Base-by-base conservation (phyloP, 1,284 basidiomycete species). In the Psilocybe mexicana region DNA sequence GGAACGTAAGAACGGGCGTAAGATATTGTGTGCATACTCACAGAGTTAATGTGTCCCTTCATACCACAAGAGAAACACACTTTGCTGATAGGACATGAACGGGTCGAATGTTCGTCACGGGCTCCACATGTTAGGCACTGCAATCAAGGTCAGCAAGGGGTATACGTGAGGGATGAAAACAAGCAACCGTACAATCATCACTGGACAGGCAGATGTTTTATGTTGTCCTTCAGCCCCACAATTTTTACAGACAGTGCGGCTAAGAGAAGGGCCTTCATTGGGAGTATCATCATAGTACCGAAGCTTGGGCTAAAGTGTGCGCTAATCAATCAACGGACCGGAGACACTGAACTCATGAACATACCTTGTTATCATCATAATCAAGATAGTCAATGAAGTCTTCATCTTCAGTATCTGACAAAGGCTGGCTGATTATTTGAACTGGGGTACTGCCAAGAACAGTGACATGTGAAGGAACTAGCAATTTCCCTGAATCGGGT, bases 121-220 rank as follows among this genome's bases (percentile, higher is more conserved):
- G 83, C 91, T 53, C 94, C 94, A 67, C 94, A 97, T 8, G 90
- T 93, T 33, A 92, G 73, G 70, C 94, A 97, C 93, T 96, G 47
- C 60, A 52, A 12, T 48, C 43, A 54, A 48, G 43, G 35, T 57
- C 47, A 48, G 54, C 47, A 14, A 11, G 14, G 51, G 49, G 8
- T 24, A 36, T 25, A 5, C 8, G 47, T 57, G 43, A 26, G 30
- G 25, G 44, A 55, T 30, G 53, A 28, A 55, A 54, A 50, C 61
- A 38, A 10, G 14, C 26, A 44, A 24, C 76, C 86, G 68, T 61
- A 92, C 89, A 65, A 92, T 88, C 58, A 82, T 70, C 30, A 88
- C 77, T n/a, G 81, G 76, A 69, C 89, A 92, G 23, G 84, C 79
- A 26, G 72, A 76, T 1, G 86, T 82, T 65, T 77, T 82, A 62